Evolutionary conservation across 306 rosid species (phyloP).

Genomic region (Cyclanthera cordifolia): DNA sequence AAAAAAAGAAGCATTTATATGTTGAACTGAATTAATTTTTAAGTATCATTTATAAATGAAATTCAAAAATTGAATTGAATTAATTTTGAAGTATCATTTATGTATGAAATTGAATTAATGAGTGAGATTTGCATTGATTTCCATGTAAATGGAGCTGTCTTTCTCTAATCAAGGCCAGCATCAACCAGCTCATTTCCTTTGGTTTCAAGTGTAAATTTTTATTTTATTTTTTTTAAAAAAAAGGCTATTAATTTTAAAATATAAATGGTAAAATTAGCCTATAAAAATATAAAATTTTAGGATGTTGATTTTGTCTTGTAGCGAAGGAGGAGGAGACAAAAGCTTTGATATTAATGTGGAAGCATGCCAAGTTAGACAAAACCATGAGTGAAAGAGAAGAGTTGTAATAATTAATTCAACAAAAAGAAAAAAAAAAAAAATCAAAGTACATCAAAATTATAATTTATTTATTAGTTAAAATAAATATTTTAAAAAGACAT

Average conservation of each 20-base stretch:
- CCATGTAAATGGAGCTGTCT: background rate
- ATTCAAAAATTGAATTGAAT: too few species aligned
- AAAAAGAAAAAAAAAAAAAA: too few species aligned
- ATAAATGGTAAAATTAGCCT: constrained; percentile 10
- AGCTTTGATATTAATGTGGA: constrained; percentile 28
- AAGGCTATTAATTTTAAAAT: background rate
- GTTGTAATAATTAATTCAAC: background rate
- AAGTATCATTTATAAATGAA: too few species aligned
- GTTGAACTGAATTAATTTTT: too few species aligned
- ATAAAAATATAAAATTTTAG: constrained; percentile 23
- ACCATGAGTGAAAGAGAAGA: constrained; percentile 21
- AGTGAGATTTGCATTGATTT: background rate
- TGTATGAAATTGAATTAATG: background rate
- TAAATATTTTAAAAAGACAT: too few species aligned
- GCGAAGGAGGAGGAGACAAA: constrained; percentile 29
- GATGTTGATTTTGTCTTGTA: constrained; percentile 37
- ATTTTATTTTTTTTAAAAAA: too few species aligned
- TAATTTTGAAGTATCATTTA: too few species aligned
- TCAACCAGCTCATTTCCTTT: constrained; percentile 84
- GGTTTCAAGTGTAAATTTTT: constrained; percentile 37
- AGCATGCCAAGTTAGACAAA: constrained; percentile 34
- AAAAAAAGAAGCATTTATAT: too few species aligned
- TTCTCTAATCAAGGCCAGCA: constrained; percentile 1
- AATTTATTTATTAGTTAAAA: background rate
- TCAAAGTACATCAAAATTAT: constrained; percentile 22